A percentile compares a stretch with the other conserved stretches of the same genome.
Evolutionary conservation across 1,139 yeast genomes (phyloP).

Genomic region (Pichia sorboxylosa): DNA sequence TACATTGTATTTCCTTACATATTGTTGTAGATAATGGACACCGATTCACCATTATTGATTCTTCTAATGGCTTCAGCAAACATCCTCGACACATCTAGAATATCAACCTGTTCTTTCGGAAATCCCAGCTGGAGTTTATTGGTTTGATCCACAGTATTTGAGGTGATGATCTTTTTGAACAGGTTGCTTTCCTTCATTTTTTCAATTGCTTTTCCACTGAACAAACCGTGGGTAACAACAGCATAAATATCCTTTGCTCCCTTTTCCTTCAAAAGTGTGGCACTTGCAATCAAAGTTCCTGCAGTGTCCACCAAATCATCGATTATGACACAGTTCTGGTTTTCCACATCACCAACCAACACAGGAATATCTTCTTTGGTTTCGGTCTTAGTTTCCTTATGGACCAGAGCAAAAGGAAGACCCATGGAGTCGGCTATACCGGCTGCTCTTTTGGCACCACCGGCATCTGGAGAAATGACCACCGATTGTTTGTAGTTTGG

Average conservation of each 20-base stretch:
- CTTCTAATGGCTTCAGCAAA: constrained; percentile 93
- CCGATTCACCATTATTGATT: constrained; percentile 94
- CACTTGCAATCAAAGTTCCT: constrained; percentile 84
- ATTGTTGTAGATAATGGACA: constrained; percentile 87
- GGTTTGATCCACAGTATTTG: constrained; percentile 88
- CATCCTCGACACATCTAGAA: constrained; percentile 75
- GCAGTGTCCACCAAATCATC: constrained; percentile 95
- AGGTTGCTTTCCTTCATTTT: constrained; percentile 49
- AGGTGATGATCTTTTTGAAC: constrained; percentile 77
- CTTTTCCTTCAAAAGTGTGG: constrained; percentile 79
- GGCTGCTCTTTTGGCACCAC: constrained; percentile 95
- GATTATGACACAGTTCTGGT: constrained; percentile 70
- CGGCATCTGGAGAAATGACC: constrained; percentile 91
- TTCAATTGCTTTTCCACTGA: constrained; percentile 81
- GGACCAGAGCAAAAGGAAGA: constrained; percentile 86
- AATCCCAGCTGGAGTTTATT: constrained; percentile 43
- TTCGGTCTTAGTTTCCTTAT: constrained; percentile 76
- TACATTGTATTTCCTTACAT: too few species aligned
- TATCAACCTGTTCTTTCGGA: constrained; percentile 34
- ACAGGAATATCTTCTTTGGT: constrained; percentile 27
- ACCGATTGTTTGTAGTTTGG: constrained; percentile 72
- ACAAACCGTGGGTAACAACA: constrained; percentile 83
- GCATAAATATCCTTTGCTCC: constrained; percentile 86
- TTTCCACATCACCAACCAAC: constrained; percentile 88
- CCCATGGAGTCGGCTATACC: constrained; percentile 85